Conservation (phyloP, 116 monocot species). For the Iris pallida region DNA sequence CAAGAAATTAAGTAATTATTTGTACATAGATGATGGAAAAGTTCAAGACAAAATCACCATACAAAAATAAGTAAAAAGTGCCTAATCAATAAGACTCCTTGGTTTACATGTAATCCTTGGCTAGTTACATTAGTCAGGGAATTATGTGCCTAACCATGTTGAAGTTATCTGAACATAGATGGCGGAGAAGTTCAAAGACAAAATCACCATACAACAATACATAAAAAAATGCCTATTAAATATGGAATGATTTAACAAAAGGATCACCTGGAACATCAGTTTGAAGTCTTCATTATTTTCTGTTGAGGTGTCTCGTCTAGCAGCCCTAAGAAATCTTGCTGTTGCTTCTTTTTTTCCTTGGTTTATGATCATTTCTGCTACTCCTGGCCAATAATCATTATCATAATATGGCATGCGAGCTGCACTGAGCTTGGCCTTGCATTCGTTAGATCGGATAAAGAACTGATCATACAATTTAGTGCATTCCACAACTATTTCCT, state of each 20-base stretch:
- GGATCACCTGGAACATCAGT: conserved; percentile 22
- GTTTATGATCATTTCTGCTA: conserved; percentile 28
- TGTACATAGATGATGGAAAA: too few species aligned
- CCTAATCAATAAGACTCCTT: too few species aligned
- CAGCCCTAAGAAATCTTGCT: conserved; percentile 31
- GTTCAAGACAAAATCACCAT: too few species aligned
- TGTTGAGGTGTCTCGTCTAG: conserved; percentile 26
- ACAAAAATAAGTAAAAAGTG: too few species aligned
- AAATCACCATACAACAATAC: not conserved
- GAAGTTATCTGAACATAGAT: not conserved
- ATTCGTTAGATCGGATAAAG: conserved; percentile 28
- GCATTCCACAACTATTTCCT: conserved; percentile 28
- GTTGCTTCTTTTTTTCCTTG: conserved; percentile 21
- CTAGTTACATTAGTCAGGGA: too few species aligned
- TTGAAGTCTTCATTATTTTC: conserved; percentile 35
- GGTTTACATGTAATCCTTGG: too few species aligned
- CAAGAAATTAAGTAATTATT: too few species aligned
- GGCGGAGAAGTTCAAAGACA: not conserved
- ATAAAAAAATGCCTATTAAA: not conserved
- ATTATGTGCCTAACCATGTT: too few species aligned
- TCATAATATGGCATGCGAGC: conserved; percentile 48
- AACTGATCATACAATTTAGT: conserved; percentile 43
- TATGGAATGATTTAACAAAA: not conserved
- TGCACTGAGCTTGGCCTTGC: conserved; percentile 31
- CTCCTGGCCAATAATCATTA: conserved; percentile 47